Evolutionary conservation across 2,329 filamentous ascomycete genomes (phyloP), one percentile per base, ranked within the genome.

Genomic region (Pestalotiopsis sp.): DNA sequence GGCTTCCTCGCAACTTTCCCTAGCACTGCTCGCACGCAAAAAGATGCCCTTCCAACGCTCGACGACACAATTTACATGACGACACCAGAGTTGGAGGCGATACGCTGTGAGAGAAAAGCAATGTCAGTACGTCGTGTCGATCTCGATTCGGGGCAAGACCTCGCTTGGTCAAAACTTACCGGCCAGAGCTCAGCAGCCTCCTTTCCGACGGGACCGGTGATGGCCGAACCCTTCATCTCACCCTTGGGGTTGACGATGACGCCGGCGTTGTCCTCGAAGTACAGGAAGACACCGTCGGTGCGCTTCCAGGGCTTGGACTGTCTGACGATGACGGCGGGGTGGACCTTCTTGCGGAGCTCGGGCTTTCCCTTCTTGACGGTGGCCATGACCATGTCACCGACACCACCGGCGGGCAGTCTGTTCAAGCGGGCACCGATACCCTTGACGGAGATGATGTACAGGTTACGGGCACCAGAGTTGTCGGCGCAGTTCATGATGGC

Each of bases 311-410:
- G 96, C 92, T 99, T 99, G 88, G 92, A 93, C 89, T 98, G 96
- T 85, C 96, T 90, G 84, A 98, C 95, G 82, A 99, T 96, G 83
- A 99, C 95, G 81, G 96, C 96, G 78, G 96, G 96, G 94, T 99
- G 97, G 85, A 99, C 96, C 93, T 99, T 99, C 93, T 99, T 99
- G 86, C 97, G 91, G 82, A 99, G 89, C 88, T 99, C 97, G 75
- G 97, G 97, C 94, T 99, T 99, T 88, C 97, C 96, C 93, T 99
- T 98, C 94, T 99, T 98, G 88, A 98, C 96, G 77, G 96, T 98
- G 77, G 95, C 95, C 95, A 99, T 98, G 83, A 98, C 96, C 96
- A 98, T 98, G 90, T 98, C 96, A 81, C 96, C 96, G 80, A 98
- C 95, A 90, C 96, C 96, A 78, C 93, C 96, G 80, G 96, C 95